Evolutionary conservation across 2,329 filamentous ascomycete genomes (phyloP), one percentile per base, ranked within the genome.

Genomic region (Penicillium brevicompactum): DNA sequence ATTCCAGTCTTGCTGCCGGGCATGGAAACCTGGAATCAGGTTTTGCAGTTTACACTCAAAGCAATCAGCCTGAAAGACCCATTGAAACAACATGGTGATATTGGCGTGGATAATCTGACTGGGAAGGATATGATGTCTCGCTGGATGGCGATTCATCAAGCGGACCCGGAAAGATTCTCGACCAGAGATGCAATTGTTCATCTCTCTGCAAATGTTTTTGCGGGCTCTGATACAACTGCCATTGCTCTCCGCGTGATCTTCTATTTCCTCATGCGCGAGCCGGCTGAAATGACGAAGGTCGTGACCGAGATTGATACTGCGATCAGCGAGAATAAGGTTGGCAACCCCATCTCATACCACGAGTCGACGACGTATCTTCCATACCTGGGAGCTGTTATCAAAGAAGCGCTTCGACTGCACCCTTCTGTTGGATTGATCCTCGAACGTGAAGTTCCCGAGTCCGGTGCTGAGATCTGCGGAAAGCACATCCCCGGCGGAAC

Each of bases 221-320:
- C 72, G 0, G 71, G 72, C n/a, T 70, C 67, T 1, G 75, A 71
- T 49, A 73, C 72, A 1, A 72, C 70, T 0, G 70, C 70, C 7
- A 71, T 72, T 14, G 63, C 65, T 0, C 57, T 74, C n/a, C 61
- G 64, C 10, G 62, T 69, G 1, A 64, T 67, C n/a, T 56, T 74
- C 16, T 74, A 74, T 55, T 65, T 68, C 53, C 58, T 66, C 4
- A 63, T 69, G 11, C 71, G 69, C 49, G 56, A 58, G 45, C 62
- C 65, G 0, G 24, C 42, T 2, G 63, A 61, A 5, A 49, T 55
- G 18, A 62, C 84, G 80, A 53, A 82, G 67, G 8, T 72, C n/a
- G 7, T 68, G 59, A 7, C 86, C 72, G 37, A 83, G 60, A 16
- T 74, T 51, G 37, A 78, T 70, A 59, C 83, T 81, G 59, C 76